Percentiles rank a stretch among this genome's conserved stretches.
These are phyloP conservation scores for Linnemannia zychae DNA, from an alignment of 192 early-diverging fungal species.

Conservation along the genomic window DNA sequence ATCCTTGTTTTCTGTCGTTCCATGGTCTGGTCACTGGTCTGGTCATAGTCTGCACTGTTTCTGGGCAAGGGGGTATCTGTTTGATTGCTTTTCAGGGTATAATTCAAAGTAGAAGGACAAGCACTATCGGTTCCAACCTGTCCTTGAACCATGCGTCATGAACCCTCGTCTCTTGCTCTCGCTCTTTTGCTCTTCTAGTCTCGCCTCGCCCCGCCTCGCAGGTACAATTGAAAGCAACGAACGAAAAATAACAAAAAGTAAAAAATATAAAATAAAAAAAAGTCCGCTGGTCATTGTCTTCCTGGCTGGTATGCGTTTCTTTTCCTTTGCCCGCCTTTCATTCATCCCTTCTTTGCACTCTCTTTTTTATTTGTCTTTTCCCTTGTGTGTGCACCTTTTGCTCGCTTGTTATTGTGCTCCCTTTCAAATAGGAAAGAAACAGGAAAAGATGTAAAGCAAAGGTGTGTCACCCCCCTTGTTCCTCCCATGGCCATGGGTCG, in stretches of 20 bases:
- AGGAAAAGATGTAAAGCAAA: not conserved
- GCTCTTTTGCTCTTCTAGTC: too few species aligned
- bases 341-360: not conserved
- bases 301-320: not conserved
- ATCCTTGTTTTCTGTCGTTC: too few species aligned
- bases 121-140: not conserved
- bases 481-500: not conserved
- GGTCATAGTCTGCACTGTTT: not conserved
- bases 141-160: slow-evolving; percentile 1
- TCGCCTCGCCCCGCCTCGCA: not conserved
- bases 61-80: not conserved
- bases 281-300: not conserved
- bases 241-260: not conserved
- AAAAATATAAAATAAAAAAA: not conserved
- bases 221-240: not conserved
- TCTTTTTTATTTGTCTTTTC: not conserved
- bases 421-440: not conserved
- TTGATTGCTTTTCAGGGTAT: slow-evolving; percentile 2
- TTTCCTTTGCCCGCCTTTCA: slow-evolving; percentile 5
- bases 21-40: not conserved
- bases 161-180: not conserved
- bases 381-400: not conserved
- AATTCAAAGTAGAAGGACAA: not conserved
- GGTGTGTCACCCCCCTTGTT: not conserved
- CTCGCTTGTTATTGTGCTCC: not conserved